Evolutionary conservation across 352 stramenopile genomes (phyloP).

Genomic region (Pythium coloratum): DNA sequence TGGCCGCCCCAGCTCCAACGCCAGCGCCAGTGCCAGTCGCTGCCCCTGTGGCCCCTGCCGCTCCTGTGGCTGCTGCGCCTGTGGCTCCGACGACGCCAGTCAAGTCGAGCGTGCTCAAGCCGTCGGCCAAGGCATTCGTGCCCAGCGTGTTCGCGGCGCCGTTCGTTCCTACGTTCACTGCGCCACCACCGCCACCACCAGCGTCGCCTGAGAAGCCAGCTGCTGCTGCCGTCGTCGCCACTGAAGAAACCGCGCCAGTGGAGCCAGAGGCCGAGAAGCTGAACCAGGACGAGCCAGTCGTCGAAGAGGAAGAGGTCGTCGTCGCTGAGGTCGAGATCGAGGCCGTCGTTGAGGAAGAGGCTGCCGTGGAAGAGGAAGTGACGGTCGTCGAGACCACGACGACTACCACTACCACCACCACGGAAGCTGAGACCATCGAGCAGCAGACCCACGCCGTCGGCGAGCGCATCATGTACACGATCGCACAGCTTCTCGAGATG

Average conservation of each 20-base stretch:
- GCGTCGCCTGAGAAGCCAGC: conserved; percentile 15
- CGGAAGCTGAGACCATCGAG: conserved; percentile 34
- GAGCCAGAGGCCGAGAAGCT: conserved; percentile 42
- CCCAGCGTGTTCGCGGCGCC: conserved; percentile 32
- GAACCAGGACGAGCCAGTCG: conserved; percentile 1
- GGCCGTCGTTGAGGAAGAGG: conserved; percentile 5
- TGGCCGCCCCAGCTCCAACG: conserved; percentile 1
- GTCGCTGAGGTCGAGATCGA: conserved; percentile 3
- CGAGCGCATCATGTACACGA: conserved; percentile 74
- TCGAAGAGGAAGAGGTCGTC: conserved; percentile 1
- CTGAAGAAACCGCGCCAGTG: not conserved
- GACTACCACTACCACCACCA: not conserved
- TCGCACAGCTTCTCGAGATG: conserved; percentile 72
- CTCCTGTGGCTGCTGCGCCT: not conserved
- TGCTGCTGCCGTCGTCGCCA: not conserved
- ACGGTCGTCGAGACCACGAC: not conserved
- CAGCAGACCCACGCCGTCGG: conserved; percentile 32
- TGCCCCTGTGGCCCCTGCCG: not conserved
- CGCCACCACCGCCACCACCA: conserved; percentile 26
- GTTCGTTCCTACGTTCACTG: conserved; percentile 34
- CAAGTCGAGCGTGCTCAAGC: conserved; percentile 48
- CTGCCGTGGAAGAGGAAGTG: conserved; percentile 15
- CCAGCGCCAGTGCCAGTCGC: not conserved
- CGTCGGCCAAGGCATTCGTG: conserved; percentile 60
- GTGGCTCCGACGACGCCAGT: conserved; percentile 9